Conservation (phyloP, 805 yeast genomes). For the Metschnikowia amazonensis region DNA sequence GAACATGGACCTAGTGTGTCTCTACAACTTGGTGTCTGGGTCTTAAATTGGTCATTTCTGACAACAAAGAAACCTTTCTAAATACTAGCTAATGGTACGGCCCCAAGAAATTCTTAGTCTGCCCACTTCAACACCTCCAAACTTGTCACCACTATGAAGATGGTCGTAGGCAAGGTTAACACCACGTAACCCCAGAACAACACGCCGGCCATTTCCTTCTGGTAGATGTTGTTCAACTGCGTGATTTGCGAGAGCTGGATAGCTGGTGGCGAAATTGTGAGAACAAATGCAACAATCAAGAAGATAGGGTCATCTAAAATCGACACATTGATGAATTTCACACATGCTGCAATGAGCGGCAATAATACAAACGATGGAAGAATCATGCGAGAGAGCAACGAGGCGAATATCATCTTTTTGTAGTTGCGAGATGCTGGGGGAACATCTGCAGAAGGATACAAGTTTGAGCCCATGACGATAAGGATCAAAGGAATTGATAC, state of each 20-base stretch:
- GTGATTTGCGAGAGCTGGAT: constrained; percentile 79
- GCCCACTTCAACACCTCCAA: constrained; percentile 59
- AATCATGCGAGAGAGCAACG: constrained; percentile 74
- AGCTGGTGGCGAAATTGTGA: constrained; percentile 80
- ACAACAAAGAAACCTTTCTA: not conserved
- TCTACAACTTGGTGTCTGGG: not conserved
- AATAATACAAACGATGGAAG: constrained; percentile 64
- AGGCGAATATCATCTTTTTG: constrained; percentile 59
- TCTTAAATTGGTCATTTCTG: not conserved
- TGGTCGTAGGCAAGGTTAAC: constrained; percentile 72
- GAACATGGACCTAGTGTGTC: too few species aligned
- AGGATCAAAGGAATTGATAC: constrained; percentile 76
- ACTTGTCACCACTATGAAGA: constrained; percentile 64
- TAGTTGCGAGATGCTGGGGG: constrained; percentile 65
- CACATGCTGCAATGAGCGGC: constrained; percentile 63
- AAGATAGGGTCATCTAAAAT: constrained; percentile 80
- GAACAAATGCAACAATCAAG: constrained; percentile 67
- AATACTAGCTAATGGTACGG: not conserved
- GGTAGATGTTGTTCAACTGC: constrained; percentile 69
- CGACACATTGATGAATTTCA: constrained; percentile 59
- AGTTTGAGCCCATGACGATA: constrained; percentile 74
- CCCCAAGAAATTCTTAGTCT: not conserved
- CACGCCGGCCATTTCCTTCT: constrained; percentile 79
- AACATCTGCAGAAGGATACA: constrained; percentile 63
- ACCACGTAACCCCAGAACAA: constrained; percentile 80